phyloP scores from a whole-genome alignment of 2,329 filamentous ascomycete species.

The Coniochaeta pulveracea region DNA sequence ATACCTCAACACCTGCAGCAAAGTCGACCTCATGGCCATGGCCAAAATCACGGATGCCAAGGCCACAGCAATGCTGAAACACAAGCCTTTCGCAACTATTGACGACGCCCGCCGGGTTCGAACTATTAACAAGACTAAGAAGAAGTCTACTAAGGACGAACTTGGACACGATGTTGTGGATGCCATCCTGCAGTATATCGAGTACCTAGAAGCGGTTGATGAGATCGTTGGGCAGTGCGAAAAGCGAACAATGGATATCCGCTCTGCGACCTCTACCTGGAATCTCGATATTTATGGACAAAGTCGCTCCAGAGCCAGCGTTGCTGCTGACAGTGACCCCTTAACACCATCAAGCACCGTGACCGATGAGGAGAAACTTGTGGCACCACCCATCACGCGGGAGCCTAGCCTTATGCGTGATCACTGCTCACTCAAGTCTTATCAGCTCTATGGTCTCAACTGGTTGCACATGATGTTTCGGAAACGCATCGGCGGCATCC shows the following conservation, averaged over 20 bases:
- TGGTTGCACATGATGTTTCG: slow-evolving; percentile 83
- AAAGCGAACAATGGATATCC: slow-evolving; percentile 49
- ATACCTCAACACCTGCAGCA: slow-evolving; percentile 72
- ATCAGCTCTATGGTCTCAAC: slow-evolving; percentile 88
- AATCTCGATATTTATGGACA: slow-evolving; percentile 35
- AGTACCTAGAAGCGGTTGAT: slow-evolving; percentile 74
- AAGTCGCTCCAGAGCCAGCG: slow-evolving; percentile 19
- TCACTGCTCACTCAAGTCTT: slow-evolving; percentile 74
- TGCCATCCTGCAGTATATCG: slow-evolving; percentile 58
- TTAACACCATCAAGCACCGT: slow-evolving; percentile 27
- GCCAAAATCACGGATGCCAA: slow-evolving; percentile 61
- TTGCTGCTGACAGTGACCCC: slow-evolving; percentile 23
- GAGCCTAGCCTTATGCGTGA: slow-evolving; percentile 73
- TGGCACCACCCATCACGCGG: slow-evolving; percentile 8
- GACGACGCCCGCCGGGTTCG: slow-evolving; percentile 56
- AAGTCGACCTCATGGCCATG: slow-evolving; percentile 70
- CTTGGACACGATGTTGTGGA: slow-evolving; percentile 42
- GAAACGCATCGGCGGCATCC: slow-evolving; percentile 71
- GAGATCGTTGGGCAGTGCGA: slow-evolving; percentile 70
- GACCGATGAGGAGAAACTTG: slow-evolving; percentile 23
- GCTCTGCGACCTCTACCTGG: slow-evolving; percentile 33
- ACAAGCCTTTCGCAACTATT: slow-evolving; percentile 63
- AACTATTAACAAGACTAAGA: slow-evolving; percentile 33
- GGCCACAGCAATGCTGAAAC: slow-evolving; percentile 56
- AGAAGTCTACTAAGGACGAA: slow-evolving; percentile 32